phyloP scores from a whole-genome alignment of 139 green algal genomes.

The Microglena sp. region DNA sequence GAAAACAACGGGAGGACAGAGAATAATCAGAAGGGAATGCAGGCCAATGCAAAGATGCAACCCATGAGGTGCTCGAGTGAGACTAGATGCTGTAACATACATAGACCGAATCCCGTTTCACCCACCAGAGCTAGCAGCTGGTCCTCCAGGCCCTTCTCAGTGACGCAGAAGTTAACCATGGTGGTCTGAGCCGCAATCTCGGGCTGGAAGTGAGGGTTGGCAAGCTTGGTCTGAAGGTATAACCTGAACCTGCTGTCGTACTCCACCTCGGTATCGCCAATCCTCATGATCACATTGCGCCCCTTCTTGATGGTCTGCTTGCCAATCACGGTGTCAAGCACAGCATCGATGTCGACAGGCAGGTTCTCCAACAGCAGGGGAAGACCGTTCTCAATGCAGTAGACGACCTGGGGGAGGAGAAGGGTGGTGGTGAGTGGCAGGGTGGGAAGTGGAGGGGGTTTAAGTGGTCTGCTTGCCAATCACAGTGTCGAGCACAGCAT shows the following conservation, averaged over 20 bases:
- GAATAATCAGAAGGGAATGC: too few relatives aligned
- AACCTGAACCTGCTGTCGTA: constrained; percentile 48
- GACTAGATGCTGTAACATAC: too few relatives aligned
- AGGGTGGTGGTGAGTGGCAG: too few relatives aligned
- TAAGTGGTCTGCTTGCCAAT: constrained; percentile 53
- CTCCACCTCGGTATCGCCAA: constrained; percentile 73
- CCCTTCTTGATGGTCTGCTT: constrained; percentile 65
- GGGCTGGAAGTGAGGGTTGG: constrained; percentile 83
- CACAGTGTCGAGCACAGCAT: constrained; percentile 78
- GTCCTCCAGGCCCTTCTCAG: constrained; percentile 81
- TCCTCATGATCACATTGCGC: constrained; percentile 60
- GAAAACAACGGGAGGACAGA: too few relatives aligned
- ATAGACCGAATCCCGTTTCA: too few relatives aligned
- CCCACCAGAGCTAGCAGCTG: constrained; percentile 80
- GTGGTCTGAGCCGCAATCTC: constrained; percentile 83
- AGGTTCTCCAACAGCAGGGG: constrained; percentile 86
- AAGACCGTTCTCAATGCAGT: constrained; percentile 71
- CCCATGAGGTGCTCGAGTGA: too few relatives aligned
- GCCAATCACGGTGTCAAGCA: constrained; percentile 75
- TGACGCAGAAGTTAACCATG: constrained; percentile 87
- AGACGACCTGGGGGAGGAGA: constrained; percentile 41
- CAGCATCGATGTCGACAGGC: constrained; percentile 72
- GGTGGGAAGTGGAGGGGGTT: too few relatives aligned
- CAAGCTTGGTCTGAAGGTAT: constrained; percentile 81
- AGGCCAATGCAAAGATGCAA: too few relatives aligned